A percentile compares a stretch with the other conserved stretches of the same genome.
Conservation (phyloP, 306 rosid species). For the Rubus idaeus region DNA sequence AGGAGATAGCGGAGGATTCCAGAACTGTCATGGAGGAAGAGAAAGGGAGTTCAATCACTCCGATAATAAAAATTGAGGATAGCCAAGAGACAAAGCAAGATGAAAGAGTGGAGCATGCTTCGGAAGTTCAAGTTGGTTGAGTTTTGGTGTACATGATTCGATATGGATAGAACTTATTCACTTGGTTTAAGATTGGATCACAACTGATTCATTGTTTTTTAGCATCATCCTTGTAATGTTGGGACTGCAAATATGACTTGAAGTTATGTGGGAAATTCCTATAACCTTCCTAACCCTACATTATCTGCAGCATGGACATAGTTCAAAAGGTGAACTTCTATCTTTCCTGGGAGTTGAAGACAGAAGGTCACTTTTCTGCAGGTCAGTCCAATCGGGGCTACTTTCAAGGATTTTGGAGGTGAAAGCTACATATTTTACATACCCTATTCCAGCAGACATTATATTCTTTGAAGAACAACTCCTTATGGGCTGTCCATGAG, state of each 20-base stretch:
- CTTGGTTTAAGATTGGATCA: conserved; percentile 8
- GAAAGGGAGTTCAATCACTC: conserved; percentile 1
- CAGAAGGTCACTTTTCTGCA: background rate
- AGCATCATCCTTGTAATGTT: conserved; percentile 10
- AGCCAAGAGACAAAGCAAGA: conserved; percentile 2
- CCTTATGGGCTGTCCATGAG: conserved; percentile 6
- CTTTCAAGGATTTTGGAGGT: conserved; percentile 10
- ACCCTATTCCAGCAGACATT: conserved; percentile 10
- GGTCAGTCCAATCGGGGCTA: background rate
- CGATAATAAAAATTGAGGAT: conserved; percentile 22
- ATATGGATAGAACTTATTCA: background rate
- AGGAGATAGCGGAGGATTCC: conserved; percentile 13
- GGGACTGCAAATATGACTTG: conserved; percentile 9
- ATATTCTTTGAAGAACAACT: background rate
- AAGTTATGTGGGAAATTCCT: conserved; percentile 13
- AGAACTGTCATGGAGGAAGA: conserved; percentile 16
- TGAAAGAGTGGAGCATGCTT: conserved; percentile 3
- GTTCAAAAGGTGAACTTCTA: conserved; percentile 4
- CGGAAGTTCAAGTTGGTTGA: conserved; percentile 17
- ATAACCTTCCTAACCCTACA: background rate
- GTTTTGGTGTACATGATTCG: background rate
- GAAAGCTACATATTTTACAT: background rate
- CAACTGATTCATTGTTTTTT: conserved; percentile 15
- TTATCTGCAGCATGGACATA: conserved; percentile 19
- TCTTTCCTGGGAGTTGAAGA: background rate